phyloP scores from a whole-genome alignment of 495 filamentous ascomycete genomes.

The Sordaria brevicollis region DNA sequence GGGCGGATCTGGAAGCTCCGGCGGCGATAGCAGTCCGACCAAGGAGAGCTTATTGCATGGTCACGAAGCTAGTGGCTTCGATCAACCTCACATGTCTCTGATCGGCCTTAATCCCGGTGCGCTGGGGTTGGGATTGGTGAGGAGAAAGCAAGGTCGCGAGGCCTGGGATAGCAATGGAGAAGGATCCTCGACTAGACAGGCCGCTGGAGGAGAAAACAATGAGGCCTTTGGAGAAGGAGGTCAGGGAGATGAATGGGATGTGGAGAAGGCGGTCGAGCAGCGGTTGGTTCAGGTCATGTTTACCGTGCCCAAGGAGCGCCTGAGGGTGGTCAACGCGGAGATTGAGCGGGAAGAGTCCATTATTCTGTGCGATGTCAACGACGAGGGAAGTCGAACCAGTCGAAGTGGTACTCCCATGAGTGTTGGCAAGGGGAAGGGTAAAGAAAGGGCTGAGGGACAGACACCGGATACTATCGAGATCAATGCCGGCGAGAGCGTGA shows the following conservation, averaged over 20 bases:
- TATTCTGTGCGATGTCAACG: neutral
- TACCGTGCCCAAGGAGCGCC: slow-evolving; percentile 72
- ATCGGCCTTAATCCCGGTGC: neutral
- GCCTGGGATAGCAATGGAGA: slow-evolving; percentile 24
- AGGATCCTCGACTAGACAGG: neutral
- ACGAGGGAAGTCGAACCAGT: neutral
- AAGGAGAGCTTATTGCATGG: slow-evolving; percentile 16
- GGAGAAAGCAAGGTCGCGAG: slow-evolving; percentile 32
- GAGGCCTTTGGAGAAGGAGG: slow-evolving; percentile 1
- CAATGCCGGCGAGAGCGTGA: neutral
- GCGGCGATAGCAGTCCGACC: slow-evolving; percentile 11
- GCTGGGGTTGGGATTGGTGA: slow-evolving; percentile 7
- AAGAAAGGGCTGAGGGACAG: neutral
- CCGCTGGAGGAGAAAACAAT: neutral
- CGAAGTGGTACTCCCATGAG: neutral
- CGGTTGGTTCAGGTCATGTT: slow-evolving; percentile 88
- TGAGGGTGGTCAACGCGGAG: slow-evolving; percentile 76
- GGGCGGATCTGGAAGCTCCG: slow-evolving; percentile 3
- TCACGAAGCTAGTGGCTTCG: neutral
- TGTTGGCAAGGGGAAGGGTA: neutral
- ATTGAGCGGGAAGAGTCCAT: slow-evolving; percentile 32
- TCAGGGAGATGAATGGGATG: slow-evolving; percentile 64
- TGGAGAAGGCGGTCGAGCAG: slow-evolving; percentile 71
- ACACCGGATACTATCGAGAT: neutral
- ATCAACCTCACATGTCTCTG: neutral